Evolutionary conservation across 2,329 filamentous ascomycete genomes (phyloP), one percentile per base, ranked within the genome.

Genomic region (Penicillium sp.): DNA sequence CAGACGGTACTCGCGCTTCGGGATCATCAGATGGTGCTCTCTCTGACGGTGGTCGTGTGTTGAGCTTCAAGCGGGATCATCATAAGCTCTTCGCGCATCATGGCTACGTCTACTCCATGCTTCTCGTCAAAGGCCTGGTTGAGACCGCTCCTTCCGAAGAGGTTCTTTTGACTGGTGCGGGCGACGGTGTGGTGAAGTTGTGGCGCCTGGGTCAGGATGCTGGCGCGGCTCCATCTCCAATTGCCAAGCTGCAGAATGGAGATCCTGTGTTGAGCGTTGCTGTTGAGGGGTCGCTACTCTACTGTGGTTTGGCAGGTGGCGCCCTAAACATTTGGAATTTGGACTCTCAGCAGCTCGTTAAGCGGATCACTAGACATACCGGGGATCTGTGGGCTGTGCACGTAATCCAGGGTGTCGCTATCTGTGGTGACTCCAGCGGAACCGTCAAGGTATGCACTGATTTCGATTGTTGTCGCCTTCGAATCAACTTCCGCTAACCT

Each of bases 101-200:
- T 73, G 94, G 95, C 45, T 97, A 97, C 72, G 87, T 99, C 0
- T 97, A 97, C 74, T 95, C 92, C 74, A 97, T 97, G 93, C 82
- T 96, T 6, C 82, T 99, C 58, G 87, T 91, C 0, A 86, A 85
- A 60, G 90, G 90, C 0, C 82, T 91, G 7, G 82, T 91, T 4
- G 80, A 82, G n/a, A 88, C 88, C 7, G 81, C 84, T 0, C 86
- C 90, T 1, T 67, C 69, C 27, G 80, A 83, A 56, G 93, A 97
- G 66, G 86, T 96, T 1, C 74, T 99, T 38, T 86, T 99, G 33
- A 96, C 93, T 0, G 94, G 93, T 9, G 93, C 91, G 37, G 95
- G 94, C 33, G 94, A 97, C 70, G 95, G 94, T 0, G 90, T 89
- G 0, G 93, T 99, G 71, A 96, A 96, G 75, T 75, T 97, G n/a